A percentile compares a stretch with the other conserved stretches of the same genome.
These are phyloP conservation scores for Piper longum DNA, from an alignment of 164 flowering plant species.

Conservation along the genomic window DNA sequence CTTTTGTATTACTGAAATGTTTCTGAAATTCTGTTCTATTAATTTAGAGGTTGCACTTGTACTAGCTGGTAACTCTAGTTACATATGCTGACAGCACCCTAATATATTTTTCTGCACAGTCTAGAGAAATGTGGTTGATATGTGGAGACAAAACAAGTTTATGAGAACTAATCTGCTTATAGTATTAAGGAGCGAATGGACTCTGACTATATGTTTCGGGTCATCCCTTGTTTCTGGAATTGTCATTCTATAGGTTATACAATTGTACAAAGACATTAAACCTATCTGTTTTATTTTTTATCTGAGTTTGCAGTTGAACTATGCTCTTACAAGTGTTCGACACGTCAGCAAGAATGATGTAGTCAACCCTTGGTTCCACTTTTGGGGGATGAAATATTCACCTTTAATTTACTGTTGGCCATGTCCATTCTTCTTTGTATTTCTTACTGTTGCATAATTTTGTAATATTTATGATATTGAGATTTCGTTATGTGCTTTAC, in stretches of 20 bases:
- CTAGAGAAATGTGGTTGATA: conserved; percentile 97
- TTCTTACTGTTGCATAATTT: not conserved
- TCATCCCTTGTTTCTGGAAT: conserved; percentile 11
- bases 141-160: conserved; percentile 92
- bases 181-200: conserved; percentile 92
- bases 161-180: conserved; percentile 95
- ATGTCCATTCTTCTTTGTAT: not conserved
- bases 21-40: too few relatives aligned
- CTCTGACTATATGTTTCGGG: conserved; percentile 85
- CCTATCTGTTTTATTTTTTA: not conserved
- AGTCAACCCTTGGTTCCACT: conserved; percentile 92
- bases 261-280: not conserved
- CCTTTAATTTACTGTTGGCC: not conserved
- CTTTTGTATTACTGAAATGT: too few relatives aligned
- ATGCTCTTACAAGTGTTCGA: conserved; percentile 71
- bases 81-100: too few relatives aligned
- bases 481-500: not conserved
- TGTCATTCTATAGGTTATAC: not conserved
- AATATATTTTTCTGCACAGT: conserved; percentile 20
- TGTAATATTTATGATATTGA: too few relatives aligned
- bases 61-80: too few relatives aligned
- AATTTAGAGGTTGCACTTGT: too few relatives aligned
- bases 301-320: conserved; percentile 7
- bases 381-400: conserved; percentile 73
- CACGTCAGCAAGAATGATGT: conserved; percentile 95